Evolutionary conservation across 768 basidiomycete species (phyloP).

Genomic region (Rhodosporidiobolus odoratus): DNA sequence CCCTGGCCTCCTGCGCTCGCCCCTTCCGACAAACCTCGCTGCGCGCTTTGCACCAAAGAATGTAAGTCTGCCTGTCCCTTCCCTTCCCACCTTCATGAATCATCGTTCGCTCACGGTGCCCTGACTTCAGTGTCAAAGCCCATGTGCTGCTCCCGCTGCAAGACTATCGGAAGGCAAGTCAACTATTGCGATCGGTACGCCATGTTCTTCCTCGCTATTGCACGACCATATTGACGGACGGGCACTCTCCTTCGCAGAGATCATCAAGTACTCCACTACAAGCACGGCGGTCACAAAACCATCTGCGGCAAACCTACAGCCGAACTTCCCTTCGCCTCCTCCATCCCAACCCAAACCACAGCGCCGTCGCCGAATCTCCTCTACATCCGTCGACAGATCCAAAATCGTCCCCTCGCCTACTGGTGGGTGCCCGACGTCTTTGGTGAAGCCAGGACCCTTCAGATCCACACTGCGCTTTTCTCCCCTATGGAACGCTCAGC

Average conservation of each 20-base stretch:
- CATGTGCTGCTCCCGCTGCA: not conserved
- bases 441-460: too few species aligned
- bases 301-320: not conserved
- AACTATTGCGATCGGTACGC: not conserved
- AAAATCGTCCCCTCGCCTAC: not conserved
- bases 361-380: not conserved
- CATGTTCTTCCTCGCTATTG: too few species aligned
- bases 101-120: not conserved
- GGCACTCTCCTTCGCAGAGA: not conserved
- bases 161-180: not conserved
- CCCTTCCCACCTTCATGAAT: not conserved
- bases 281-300: not conserved
- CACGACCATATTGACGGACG: not conserved
- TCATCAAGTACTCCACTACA: not conserved
- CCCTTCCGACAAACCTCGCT: not conserved
- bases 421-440: not conserved
- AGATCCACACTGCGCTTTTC: not conserved
- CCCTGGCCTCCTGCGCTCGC: too few species aligned
- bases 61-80: not conserved
- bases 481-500: not conserved
- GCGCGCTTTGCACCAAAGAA: not conserved
- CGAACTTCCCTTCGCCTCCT: not conserved
- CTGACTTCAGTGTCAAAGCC: not conserved
- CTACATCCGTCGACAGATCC: not conserved
- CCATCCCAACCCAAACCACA: not conserved